Base-by-base conservation (phyloP, 169 alveolate species). In the Eimeria tenella region DNA sequence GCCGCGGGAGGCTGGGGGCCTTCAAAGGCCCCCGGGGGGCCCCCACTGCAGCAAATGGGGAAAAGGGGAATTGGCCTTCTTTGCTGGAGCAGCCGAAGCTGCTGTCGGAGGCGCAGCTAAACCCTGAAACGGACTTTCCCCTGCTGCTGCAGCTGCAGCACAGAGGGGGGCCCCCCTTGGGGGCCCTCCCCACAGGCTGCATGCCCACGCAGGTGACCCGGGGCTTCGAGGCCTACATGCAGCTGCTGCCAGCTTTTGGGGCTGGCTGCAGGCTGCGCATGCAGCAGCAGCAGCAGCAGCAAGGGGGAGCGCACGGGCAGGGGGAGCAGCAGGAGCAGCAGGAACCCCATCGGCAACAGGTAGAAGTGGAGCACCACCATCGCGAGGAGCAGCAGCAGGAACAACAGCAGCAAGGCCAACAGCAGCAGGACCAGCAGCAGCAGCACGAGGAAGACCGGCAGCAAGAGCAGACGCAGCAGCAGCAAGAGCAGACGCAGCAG, bases 241-340 rank as follows among this genome's bases (percentile, higher is more conserved):
- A 10, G 7, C 52, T 19, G 4, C 87, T 79, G 10, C 87, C 87
- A 0, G 5, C 50, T 2, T 52, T 15, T 11, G 87, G 87, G 4
- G 87, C 56, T 5, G 87, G 87, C 87, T 79, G 87, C 52, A 23
- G 87, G 11, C 68, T 52, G 10, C 86, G 82, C 15, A 71, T 75
- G 86, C 42, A 75, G 13, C 49, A 56, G 55, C 68, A n/a, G 87
- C 50, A 53, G 71, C 53, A 49, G 62, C 83, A 31, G 62, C 83
- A 13, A 1, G 53, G 25, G 4, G n/a, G 25, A 19, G n/a, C 1
- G 50, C 8, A 19, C 62, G 62, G 19, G 42, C 62, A 10, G 42
- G 17, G 50, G 17, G 42, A 10, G 11, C 62, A 42, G 31, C 62
- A 31, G 60, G 62, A 8, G 83, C 53, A 3, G 62, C 2, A 9